Percentiles rank a stretch among this genome's conserved stretches.
Conservation (phyloP, 495 filamentous ascomycete genomes). For the Amorphotheca resinae region DNA sequence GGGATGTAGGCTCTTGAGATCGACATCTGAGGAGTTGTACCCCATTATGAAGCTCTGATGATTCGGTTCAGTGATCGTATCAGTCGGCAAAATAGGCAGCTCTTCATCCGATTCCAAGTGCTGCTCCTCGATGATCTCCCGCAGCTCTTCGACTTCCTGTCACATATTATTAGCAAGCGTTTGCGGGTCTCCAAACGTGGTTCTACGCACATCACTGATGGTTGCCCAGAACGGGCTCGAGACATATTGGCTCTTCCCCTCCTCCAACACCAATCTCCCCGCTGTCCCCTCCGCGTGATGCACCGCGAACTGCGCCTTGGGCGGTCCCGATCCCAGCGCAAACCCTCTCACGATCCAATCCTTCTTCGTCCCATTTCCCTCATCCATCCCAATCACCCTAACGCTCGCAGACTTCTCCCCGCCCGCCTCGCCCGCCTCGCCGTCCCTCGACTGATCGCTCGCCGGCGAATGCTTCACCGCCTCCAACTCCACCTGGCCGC, state of each 20-base stretch:
- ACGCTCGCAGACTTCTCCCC: slow-evolving; percentile 5
- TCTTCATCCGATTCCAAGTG: slow-evolving; percentile 46
- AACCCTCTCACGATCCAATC: slow-evolving; percentile 18
- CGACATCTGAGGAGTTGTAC: slow-evolving; percentile 43
- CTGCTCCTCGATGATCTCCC: slow-evolving; percentile 27
- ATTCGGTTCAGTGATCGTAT: slow-evolving; percentile 35
- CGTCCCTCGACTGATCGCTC: slow-evolving; percentile 21
- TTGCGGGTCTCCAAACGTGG: background rate
- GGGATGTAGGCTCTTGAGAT: slow-evolving; percentile 35
- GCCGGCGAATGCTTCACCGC: slow-evolving; percentile 16
- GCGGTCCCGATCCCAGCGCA: slow-evolving; percentile 17
- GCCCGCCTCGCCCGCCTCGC: slow-evolving; percentile 18
- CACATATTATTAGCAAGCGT: background rate
- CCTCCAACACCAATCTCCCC: slow-evolving; percentile 72
- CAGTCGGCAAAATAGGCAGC: slow-evolving; percentile 12
- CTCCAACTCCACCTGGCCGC: slow-evolving; percentile 38
- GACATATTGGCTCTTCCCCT: slow-evolving; percentile 73
- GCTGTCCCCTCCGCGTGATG: slow-evolving; percentile 48
- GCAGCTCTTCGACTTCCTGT: slow-evolving; percentile 39
- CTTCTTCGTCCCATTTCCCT: slow-evolving; percentile 14
- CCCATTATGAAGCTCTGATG: slow-evolving; percentile 63
- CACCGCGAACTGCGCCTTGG: slow-evolving; percentile 11
- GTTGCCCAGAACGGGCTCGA: slow-evolving; percentile 82
- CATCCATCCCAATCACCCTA: slow-evolving; percentile 17
- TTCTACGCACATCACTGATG: slow-evolving; percentile 26